Conservation (phyloP, 768 basidiomycete genomes). For the Trametes maxima region DNA sequence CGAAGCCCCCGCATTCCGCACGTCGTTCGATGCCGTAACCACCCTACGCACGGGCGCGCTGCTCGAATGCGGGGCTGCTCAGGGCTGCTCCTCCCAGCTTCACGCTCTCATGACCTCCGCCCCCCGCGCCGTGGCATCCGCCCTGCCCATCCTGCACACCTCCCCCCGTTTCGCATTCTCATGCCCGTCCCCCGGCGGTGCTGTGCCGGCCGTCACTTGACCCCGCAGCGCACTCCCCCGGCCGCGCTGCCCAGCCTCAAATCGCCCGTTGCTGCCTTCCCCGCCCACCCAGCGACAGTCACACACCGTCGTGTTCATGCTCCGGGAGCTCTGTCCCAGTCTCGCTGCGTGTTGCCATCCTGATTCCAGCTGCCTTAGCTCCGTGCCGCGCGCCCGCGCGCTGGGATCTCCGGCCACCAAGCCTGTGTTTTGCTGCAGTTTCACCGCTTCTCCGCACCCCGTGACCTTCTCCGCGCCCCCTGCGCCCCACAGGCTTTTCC, state of each 20-base stretch:
- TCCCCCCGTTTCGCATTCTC: slow-evolving; percentile 23
- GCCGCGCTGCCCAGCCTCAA: background rate
- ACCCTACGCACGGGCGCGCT: background rate
- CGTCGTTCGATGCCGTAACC: slow-evolving; percentile 14
- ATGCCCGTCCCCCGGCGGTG: slow-evolving; percentile 14
- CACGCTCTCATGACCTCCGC: background rate
- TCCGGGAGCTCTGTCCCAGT: slow-evolving; percentile 1
- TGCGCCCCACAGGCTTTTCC: background rate
- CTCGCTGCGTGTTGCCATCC: background rate
- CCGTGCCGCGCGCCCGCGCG: background rate
- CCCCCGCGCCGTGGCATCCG: slow-evolving; percentile 8
- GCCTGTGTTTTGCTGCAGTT: slow-evolving; percentile 5
- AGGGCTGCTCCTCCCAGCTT: too few species aligned
- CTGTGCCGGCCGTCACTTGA: slow-evolving; percentile 21
- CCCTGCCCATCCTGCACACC: slow-evolving; percentile 4
- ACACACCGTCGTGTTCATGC: slow-evolving; percentile 1
- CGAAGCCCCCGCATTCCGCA: slow-evolving; percentile 17
- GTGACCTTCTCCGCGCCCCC: slow-evolving; percentile 10
- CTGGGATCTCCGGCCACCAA: background rate
- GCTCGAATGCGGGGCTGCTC: slow-evolving; percentile 13
- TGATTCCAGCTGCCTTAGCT: background rate
- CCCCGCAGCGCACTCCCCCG: slow-evolving; percentile 7
- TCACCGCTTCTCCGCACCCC: background rate
- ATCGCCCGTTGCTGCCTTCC: background rate
- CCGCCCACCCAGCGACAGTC: background rate